Base-by-base conservation (phyloP, 2,329 filamentous ascomycete species). In the Trichoderma koningiopsis region DNA sequence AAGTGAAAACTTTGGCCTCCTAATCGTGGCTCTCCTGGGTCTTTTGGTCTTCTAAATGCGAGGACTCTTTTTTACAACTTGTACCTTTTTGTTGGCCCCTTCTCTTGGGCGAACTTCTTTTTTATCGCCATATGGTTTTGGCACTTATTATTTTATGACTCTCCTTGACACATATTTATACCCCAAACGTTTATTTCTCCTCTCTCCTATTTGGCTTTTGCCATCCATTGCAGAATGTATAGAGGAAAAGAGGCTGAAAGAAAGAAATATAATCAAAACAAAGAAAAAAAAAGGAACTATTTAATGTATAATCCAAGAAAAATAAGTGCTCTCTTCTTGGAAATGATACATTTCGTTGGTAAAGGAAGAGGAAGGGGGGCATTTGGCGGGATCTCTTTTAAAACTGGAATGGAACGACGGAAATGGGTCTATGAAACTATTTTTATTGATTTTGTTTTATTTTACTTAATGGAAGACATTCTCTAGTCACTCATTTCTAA, bases 161-260 rank as follows among this genome's bases (percentile, higher is more conserved):
- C 55, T 67, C 64, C 64, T 67, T 67, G 29, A 67, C 64, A 31
- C 27, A 67, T 29, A 16, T 67, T 67, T 67, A 67, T 67, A 67
- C 64, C 64, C 33, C 24, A 49, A 13, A 13, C 7, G 1, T 31
- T n/a, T 31, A 43, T 40, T 40, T 19, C 37, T 19, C 19, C 35
- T 58, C 27, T 57, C 47, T 66, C 24, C 24, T 64, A 16, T 33
- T 52, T 5, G 31, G 22, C 27, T n/a, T 52, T 62, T 14, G 14
- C 24, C 40, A 24, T 10, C n/a, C 47, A n/a, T 19, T 10, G 31
- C 24, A 64, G 61, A 40, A 43, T 31, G 47, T 33, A 40, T 64
- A 10, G 24, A 2, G 10, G 49, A n/a, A 16, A n/a, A 27, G 6
- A 33, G 31, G 37, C 5, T 14, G 16, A 16, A 4, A 31, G 14